Evolutionary conservation across 2,329 filamentous ascomycete species (phyloP).

Genomic region (Cercospora janseana): DNA sequence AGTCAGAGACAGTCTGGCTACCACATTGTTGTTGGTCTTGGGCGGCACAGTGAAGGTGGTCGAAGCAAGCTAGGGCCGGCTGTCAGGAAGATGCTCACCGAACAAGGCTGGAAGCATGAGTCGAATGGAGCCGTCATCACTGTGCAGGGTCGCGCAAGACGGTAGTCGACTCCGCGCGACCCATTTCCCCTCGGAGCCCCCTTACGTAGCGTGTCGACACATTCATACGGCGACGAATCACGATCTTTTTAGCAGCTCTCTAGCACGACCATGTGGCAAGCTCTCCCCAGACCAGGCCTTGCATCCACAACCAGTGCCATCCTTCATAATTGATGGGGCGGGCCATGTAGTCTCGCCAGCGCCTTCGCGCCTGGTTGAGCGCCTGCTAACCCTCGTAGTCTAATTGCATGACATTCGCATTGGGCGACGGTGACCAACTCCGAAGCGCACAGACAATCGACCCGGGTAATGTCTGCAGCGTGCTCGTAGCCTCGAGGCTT

Average conservation of each 20-base stretch:
- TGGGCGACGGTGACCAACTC: not conserved
- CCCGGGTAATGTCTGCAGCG: not conserved
- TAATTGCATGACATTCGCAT: not conserved
- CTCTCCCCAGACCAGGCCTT: not conserved
- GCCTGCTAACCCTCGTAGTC: not conserved
- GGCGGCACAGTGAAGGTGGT: conserved; percentile 74
- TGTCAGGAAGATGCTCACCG: conserved; percentile 71
- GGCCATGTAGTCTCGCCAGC: not conserved
- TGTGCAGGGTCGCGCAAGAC: conserved; percentile 56
- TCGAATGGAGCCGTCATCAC: conserved; percentile 67
- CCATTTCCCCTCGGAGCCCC: not conserved
- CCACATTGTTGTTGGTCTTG: conserved; percentile 76
- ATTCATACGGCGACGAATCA: not conserved
- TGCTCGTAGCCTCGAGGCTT: not conserved
- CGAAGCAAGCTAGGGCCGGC: conserved; percentile 73
- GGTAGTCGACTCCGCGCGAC: not conserved
- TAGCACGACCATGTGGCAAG: not conserved
- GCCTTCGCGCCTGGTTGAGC: conserved; percentile 8
- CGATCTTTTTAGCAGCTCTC: not conserved
- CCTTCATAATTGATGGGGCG: not conserved
- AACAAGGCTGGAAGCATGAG: conserved; percentile 81
- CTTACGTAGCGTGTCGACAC: not conserved
- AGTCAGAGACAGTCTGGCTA: conserved; percentile 55
- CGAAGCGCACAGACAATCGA: not conserved
- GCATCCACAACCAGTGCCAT: not conserved